Conservation (phyloP, 1,284 basidiomycete species). For the Microbotryum lychnidis-dioicae region DNA sequence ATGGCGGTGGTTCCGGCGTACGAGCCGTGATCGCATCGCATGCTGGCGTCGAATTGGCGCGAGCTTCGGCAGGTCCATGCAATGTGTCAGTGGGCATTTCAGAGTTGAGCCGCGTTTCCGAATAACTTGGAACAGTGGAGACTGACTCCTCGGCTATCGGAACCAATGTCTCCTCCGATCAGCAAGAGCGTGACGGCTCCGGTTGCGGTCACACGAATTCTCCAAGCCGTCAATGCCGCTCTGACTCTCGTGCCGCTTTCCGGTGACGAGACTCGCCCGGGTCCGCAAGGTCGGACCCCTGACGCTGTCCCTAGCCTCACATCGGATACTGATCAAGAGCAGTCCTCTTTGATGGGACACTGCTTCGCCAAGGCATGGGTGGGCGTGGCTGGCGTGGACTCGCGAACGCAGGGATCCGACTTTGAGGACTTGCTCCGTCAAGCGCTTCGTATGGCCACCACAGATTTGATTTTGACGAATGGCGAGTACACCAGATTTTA, state of each 20-base stretch:
- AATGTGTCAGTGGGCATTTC: slow-evolving; percentile 17
- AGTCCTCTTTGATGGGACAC: not conserved
- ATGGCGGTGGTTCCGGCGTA: slow-evolving; percentile 23
- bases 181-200: slow-evolving; percentile 18
- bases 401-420: slow-evolving; percentile 4
- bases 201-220: slow-evolving; percentile 10
- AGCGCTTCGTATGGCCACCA: slow-evolving; percentile 9
- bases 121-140: not conserved
- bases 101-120: not conserved
- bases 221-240: slow-evolving; percentile 9
- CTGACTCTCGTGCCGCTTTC: slow-evolving; percentile 1
- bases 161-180: not conserved
- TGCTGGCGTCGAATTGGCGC: not conserved
- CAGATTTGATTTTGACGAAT: slow-evolving; percentile 12
- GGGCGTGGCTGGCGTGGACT: slow-evolving; percentile 19
- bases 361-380: slow-evolving; percentile 25
- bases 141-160: too few relatives aligned
- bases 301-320: too few relatives aligned
- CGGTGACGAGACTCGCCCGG: not conserved
- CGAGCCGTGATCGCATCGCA: slow-evolving; percentile 8
- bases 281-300: too few relatives aligned
- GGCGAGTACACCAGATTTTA: not conserved
- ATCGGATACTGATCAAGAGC: not conserved
- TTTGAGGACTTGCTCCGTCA: slow-evolving; percentile 8
- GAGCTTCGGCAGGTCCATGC: slow-evolving; percentile 14